A percentile compares a stretch with the other conserved stretches of the same genome.
These are phyloP conservation scores for Colletotrichum lini DNA, from an alignment of 2,329 filamentous ascomycete genomes.

Conservation along the genomic window DNA sequence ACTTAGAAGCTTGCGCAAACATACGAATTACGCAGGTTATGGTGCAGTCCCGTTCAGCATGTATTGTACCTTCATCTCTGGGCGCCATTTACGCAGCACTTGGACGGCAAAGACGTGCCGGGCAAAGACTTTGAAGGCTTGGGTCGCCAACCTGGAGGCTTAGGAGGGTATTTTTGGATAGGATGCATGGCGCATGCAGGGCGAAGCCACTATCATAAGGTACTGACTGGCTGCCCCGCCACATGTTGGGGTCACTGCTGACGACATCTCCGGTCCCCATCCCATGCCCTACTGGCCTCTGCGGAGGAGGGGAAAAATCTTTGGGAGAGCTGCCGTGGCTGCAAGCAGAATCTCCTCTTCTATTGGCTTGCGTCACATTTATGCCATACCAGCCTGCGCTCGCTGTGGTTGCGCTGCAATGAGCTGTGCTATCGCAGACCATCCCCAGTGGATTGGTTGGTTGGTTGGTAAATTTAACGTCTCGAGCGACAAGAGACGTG, in stretches of 20 bases:
- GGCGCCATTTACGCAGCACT: slow-evolving; percentile 24
- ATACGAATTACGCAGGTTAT: neutral
- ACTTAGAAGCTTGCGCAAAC: slow-evolving; percentile 7
- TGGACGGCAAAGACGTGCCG: slow-evolving; percentile 36
- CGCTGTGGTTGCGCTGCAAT: neutral
- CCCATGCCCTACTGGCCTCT: slow-evolving; percentile 13
- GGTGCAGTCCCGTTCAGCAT: neutral
- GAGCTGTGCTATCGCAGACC: neutral
- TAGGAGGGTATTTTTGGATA: slow-evolving; percentile 31
- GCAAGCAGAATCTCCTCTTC: neutral
- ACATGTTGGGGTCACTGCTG: slow-evolving; percentile 35
- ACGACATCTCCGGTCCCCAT: slow-evolving; percentile 31
- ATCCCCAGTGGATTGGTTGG: neutral
- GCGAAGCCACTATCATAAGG: slow-evolving; percentile 17
- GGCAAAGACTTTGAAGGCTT: slow-evolving; percentile 33
- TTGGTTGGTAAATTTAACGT: too few relatives aligned
- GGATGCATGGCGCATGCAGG: neutral
- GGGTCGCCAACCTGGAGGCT: slow-evolving; percentile 21
- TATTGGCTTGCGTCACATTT: slow-evolving; percentile 27
- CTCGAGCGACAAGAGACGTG: too few relatives aligned
- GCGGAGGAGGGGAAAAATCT: too few relatives aligned
- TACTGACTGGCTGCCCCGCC: slow-evolving; percentile 23
- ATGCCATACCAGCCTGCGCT: slow-evolving; percentile 6
- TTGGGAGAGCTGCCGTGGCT: slow-evolving; percentile 6
- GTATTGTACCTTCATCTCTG: slow-evolving; percentile 6